Evolutionary conservation across 768 basidiomycete genomes (phyloP), one percentile per base, ranked within the genome.

Genomic region (Asterophora parasitica): DNA sequence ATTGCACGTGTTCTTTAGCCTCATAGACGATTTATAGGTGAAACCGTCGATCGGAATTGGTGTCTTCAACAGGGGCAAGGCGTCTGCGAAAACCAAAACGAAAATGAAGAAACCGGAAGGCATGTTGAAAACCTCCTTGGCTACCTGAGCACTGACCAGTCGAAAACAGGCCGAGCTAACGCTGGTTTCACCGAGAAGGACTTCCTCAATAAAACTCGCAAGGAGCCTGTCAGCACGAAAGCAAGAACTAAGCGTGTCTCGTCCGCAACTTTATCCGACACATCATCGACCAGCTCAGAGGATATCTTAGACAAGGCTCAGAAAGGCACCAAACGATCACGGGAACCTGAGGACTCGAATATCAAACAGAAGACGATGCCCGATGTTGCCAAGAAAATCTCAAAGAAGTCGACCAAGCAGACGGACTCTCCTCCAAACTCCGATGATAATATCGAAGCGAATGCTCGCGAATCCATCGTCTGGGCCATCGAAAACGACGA

Each of bases 11-110:
- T 7, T 10, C n/a, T 13, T 27, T 31, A 7, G 42, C 50, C 36
- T 36, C 32, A 7, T 9, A 10, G 3, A 12, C 3, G 26, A n/a
- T 23, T 15, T 13, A 7, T 42, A 81, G 76, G 56, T 78, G 10
- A 71, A 77, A 41, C 75, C 73, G 10, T 55, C 65, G 4, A 52
- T 65, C n/a, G 66, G 58, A 44, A 54, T 71, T 20, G 85, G 85
- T 1, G 78, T 85, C 1, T 85, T 85, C 53, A 74, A 68, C 53
- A 83, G 78, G 62, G 85, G 85, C 1, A 84, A 73, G 56, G 79
- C 82, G 12, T 87, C 85, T 0, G 57, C 58, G 5, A 74, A 70
- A 48, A 64, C 72, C 47, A 58, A 9, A 50, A 54, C 59, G 38
- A 59, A 26, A 53, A 53, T 47, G 56, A 48, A 43, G 34, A 30